Conservation (phyloP, 805 yeast genomes). For the Dipodascopsis uninucleata region DNA sequence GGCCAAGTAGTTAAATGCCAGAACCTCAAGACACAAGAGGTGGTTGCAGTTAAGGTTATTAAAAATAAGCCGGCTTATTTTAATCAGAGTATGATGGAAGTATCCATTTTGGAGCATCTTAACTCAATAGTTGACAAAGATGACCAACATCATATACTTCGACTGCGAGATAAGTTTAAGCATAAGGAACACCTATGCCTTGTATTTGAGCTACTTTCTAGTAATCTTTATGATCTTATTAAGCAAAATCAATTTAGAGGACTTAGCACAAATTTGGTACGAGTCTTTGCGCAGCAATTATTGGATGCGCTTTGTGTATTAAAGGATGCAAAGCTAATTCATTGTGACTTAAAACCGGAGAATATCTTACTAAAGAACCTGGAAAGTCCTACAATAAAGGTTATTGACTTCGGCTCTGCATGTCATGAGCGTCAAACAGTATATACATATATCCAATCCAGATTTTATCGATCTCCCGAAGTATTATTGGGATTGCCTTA, state of each 20-base stretch:
- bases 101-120: conserved; percentile 74
- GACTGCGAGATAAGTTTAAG: conserved; percentile 80
- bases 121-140: conserved; percentile 66
- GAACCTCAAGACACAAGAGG: conserved; percentile 68
- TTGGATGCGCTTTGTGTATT: conserved; percentile 75
- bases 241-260: conserved; percentile 95
- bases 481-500: conserved; percentile 89
- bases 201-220: conserved; percentile 84
- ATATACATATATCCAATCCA: conserved; percentile 90
- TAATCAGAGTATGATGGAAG: conserved; percentile 90
- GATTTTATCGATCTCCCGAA: conserved; percentile 94
- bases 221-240: conserved; percentile 83
- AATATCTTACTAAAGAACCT: conserved; percentile 77
- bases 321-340: conserved; percentile 80
- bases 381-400: conserved; percentile 80
- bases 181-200: conserved; percentile 90
- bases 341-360: conserved; percentile 96
- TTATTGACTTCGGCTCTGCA: conserved; percentile 80
- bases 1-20: conserved; percentile 98
- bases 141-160: conserved; percentile 70
- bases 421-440: conserved; percentile 65
- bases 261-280: conserved; percentile 70
- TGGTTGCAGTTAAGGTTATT: conserved; percentile 91
- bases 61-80: conserved; percentile 87
- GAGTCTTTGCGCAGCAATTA: conserved; percentile 73